Evolutionary conservation across 805 yeast species (phyloP), one percentile per base, ranked within the genome.

Genomic region (Yamadazyma kitorensis): DNA sequence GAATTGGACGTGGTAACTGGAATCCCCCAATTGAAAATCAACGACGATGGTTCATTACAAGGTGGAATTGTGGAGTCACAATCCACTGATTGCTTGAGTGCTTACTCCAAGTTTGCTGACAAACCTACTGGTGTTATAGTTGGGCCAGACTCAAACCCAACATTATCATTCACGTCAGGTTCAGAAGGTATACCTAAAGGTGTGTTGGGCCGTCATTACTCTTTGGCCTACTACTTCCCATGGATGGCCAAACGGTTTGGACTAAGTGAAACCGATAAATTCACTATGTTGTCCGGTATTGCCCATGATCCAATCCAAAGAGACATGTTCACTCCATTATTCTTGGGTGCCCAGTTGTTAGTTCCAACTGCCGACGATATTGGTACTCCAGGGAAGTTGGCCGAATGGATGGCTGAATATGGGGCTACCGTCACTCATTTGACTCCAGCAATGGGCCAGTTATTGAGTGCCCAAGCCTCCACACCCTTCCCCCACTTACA

Each of bases 261-360:
- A 21, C 73, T 93, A 24, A 73, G 84, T 26, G 82, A 75, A 35
- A 73, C 79, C 22, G 98, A 94, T 60, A 83, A 72, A 53, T 93
- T 93, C 68, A 93, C 99, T 14, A 93, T 93, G 99, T 74, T 93
- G 41, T 85, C 95, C 6, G 99, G 99, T 53, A 93, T 93, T 58
- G 99, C 99, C 0, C 99, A 93, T 59, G 99, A 93, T 62, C 99
- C 99, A 9, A 91, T 93, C 44, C 99, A 93, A 69, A 83, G 99
- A 70, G 99, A 93, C 62, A 93, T 93, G 84, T 93, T 93, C 61
- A 93, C 99, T 6, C 99, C 99, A 15, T 72, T 93, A 43, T 93
- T 93, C 60, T 67, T 93, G 44, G 99, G 99, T 45, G 98, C 98
- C 13, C 85, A 82, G 48, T 69, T 93, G 37, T 72, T 86, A 43